Percentiles rank a stretch among this genome's conserved stretches.
These are phyloP conservation scores for Ceriops zippeliana DNA, from an alignment of 345 rosid genomes.

Conservation along the genomic window DNA sequence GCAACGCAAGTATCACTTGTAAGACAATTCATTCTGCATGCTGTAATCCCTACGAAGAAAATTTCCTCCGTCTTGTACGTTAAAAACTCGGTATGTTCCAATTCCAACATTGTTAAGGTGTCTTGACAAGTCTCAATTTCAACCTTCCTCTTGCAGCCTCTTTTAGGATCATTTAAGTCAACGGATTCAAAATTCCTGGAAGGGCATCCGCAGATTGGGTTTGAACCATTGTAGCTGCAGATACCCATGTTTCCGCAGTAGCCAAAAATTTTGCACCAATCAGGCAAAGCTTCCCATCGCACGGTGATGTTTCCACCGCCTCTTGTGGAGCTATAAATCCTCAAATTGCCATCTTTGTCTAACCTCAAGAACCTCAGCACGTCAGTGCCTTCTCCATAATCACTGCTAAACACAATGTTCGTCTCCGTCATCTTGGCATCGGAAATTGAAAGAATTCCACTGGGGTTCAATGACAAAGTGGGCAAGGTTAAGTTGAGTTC, in stretches of 20 bases:
- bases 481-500: slow-evolving; percentile 32
- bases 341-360: slow-evolving; percentile 57
- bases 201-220: slow-evolving; percentile 54
- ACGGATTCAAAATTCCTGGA: slow-evolving; percentile 49
- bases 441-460: slow-evolving; percentile 40
- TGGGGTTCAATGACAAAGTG: slow-evolving; percentile 33
- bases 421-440: slow-evolving; percentile 23
- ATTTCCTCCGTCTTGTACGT: slow-evolving; percentile 31
- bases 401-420: slow-evolving; percentile 40
- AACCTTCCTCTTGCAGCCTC: slow-evolving; percentile 53
- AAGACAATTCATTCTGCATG: slow-evolving; percentile 52
- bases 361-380: slow-evolving; percentile 54
- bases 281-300: slow-evolving; percentile 52
- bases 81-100: slow-evolving; percentile 40
- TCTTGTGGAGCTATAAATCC: slow-evolving; percentile 42
- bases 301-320: slow-evolving; percentile 19
- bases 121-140: slow-evolving; percentile 46
- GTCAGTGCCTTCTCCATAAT: slow-evolving; percentile 47
- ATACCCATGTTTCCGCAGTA: slow-evolving; percentile 58
- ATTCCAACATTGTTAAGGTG: slow-evolving; percentile 44
- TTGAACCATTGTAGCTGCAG: slow-evolving; percentile 42
- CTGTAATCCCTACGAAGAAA: slow-evolving; percentile 33
- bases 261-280: slow-evolving; percentile 59
- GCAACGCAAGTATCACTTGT: slow-evolving; percentile 40
- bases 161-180: slow-evolving; percentile 42